Evolutionary conservation across 2,329 filamentous ascomycete species (phyloP), one percentile per base, ranked within the genome.

Genomic region (Knufia fluminis): DNA sequence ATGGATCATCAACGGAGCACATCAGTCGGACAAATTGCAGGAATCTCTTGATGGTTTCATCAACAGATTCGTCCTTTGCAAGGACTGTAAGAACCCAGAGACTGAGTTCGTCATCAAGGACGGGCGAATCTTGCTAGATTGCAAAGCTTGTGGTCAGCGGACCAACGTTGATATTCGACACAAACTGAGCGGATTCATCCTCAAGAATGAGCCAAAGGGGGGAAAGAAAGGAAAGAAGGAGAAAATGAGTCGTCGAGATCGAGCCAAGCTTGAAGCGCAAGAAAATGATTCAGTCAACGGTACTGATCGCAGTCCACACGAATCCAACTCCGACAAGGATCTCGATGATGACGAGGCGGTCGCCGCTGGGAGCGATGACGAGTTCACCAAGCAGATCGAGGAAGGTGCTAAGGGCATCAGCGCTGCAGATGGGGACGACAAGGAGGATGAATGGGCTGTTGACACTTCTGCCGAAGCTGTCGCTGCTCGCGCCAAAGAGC

Each of bases 1-100:
- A 68, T 98, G 92, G 91, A 98, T 98, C 74, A 97, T 98, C 80
- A 98, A 98, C 73, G 92, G 92, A 67, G 88, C 91, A 59, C 92
- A 98, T 68, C 92, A 98, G 60, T 83, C 91, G 55, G 74, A 77
- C 69, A 97, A 97, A 77, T 85, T 98, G 43, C 92, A 98, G 76
- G 92, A 97, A 68, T 90, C 96, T 62, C 86, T 98, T 43, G 91
- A 97, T 68, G 90, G 90, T 62, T 98, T 98, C 79, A 98, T 98
- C 74, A 79, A 83, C 76, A 95, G 88, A 74, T 98, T 97, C 61
- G 92, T 98, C 63, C 89, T 98, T 57, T 98, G 92, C 86, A 94
- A 94, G 76, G 91, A 94, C 70, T 98, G 92, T 84, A 95, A 95
- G 82, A 98, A 98, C 70, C 92, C 92, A 31, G 92, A 98, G 77